Evolutionary conservation across 192 early-diverging fungal genomes (phyloP), one percentile per base, ranked within the genome.

Genomic region (Podila minutissima): DNA sequence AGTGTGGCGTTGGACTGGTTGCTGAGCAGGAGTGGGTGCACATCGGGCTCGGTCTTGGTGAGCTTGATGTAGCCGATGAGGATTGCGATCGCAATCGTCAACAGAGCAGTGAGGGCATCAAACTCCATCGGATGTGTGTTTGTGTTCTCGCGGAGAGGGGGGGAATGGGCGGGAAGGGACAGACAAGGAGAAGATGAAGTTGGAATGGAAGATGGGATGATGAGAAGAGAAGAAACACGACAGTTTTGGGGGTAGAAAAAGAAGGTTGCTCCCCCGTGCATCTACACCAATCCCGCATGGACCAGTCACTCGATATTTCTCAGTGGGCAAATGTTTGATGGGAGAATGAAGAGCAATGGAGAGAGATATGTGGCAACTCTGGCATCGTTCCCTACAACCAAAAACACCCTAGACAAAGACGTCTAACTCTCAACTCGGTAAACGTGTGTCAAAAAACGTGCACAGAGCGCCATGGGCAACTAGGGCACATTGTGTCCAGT

Each of bases 21-120:
- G 32, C 84, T 71, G 5, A 92, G 85, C 29, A 90, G 59, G 11
- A 90, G 71, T 7, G 91, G 91, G 59, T 92, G 91, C 17, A 92
- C 79, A 57, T 92, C 91, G 32, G 89, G 84, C 29, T 72, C 84
- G 22, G 77, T 73, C 35, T 75, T 72, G 50, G 69, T 82, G 37
- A 83, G 65, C 50, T 72, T 41, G 28, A 75, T 67, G 29, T 75
- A 75, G 35, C 57, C 55, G 4, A 89, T 49, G 3, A 82, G 66
- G 12, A 75, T 63, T 2, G 85, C 83, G 59, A 84, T 82, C 32
- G 77, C 60, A 31, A 85, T 85, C 46, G 84, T 69, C 6, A 90
- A 59, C 28, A 86, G 48, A 37, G 86, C 71, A 33, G 85, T 86
- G 41, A 89, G 70, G 13, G 84, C 75, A 62, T 90, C 89, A 48